Evolutionary conservation across 2,329 filamentous ascomycete species (phyloP).

Genomic region (Alternaria brassicicola): DNA sequence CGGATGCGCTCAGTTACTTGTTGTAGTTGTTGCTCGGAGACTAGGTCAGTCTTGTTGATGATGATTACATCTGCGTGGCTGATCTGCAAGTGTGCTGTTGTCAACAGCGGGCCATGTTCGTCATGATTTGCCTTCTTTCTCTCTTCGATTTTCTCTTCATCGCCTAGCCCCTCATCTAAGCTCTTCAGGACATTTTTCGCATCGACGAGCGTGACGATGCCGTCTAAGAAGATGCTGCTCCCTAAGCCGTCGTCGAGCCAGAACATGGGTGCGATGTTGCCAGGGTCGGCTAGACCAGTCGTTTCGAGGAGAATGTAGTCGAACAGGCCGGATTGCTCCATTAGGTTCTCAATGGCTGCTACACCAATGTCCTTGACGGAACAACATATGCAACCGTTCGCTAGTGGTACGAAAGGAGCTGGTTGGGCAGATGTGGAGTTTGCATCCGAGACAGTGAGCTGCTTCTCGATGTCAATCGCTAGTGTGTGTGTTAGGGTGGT

Average conservation of each 20-base stretch:
- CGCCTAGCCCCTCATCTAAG: slow-evolving; percentile 68
- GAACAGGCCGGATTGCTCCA: slow-evolving; percentile 91
- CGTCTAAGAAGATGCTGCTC: slow-evolving; percentile 94
- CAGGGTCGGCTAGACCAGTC: slow-evolving; percentile 91
- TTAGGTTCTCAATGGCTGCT: slow-evolving; percentile 91
- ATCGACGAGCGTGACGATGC: slow-evolving; percentile 94
- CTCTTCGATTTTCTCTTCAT: slow-evolving; percentile 56
- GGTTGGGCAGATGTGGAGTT: slow-evolving; percentile 39
- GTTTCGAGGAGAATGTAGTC: slow-evolving; percentile 98
- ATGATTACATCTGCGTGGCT: slow-evolving; percentile 95
- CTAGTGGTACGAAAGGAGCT: slow-evolving; percentile 80
- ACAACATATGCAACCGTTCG: slow-evolving; percentile 97
- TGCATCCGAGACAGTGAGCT: slow-evolving; percentile 75
- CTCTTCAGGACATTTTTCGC: slow-evolving; percentile 87
- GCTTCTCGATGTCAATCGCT: slow-evolving; percentile 96
- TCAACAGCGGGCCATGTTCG: slow-evolving; percentile 72
- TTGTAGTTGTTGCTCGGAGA: slow-evolving; percentile 71
- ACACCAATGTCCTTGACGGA: slow-evolving; percentile 97
- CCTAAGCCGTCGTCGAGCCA: slow-evolving; percentile 97
- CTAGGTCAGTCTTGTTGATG: slow-evolving; percentile 91
- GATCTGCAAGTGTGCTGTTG: slow-evolving; percentile 93
- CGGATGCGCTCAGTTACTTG: slow-evolving; percentile 72
- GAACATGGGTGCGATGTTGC: slow-evolving; percentile 93
- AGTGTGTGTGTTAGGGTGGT: neutral
- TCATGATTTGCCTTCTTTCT: slow-evolving; percentile 52